A percentile compares a stretch with the other conserved stretches of the same genome.
These are phyloP conservation scores for Cladosporium sp. DNA, from an alignment of 2,329 filamentous ascomycete genomes.

Conservation along the genomic window DNA sequence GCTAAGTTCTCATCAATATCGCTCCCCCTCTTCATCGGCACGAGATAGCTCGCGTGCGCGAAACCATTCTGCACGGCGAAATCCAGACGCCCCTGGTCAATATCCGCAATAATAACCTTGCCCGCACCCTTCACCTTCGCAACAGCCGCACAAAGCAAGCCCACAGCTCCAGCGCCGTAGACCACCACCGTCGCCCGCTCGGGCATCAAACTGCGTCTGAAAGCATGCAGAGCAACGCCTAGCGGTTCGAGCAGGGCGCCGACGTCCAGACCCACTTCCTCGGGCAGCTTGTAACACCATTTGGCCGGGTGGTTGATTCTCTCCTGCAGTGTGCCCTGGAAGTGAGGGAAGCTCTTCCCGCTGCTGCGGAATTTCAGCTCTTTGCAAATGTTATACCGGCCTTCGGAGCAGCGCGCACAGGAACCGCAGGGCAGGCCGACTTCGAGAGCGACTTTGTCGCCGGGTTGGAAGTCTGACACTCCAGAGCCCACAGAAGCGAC, in stretches of 20 bases:
- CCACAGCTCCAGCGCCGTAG: slow-evolving; percentile 59
- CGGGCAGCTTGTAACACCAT: slow-evolving; percentile 56
- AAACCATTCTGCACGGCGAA: slow-evolving; percentile 51
- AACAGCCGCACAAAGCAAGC: slow-evolving; percentile 54
- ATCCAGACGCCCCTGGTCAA: slow-evolving; percentile 51
- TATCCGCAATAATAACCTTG: slow-evolving; percentile 57
- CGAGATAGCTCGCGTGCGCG: slow-evolving; percentile 41
- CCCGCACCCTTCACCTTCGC: slow-evolving; percentile 50
- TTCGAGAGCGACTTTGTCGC: slow-evolving; percentile 88
- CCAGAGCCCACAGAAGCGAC: slow-evolving; percentile 64
- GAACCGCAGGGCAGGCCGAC: slow-evolving; percentile 77
- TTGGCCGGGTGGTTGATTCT: slow-evolving; percentile 57
- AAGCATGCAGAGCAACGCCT: slow-evolving; percentile 57
- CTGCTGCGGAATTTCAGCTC: slow-evolving; percentile 54
- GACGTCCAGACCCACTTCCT: slow-evolving; percentile 48
- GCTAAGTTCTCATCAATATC: slow-evolving; percentile 51
- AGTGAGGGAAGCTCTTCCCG: slow-evolving; percentile 57
- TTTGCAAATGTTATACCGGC: slow-evolving; percentile 59
- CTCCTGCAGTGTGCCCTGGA: slow-evolving; percentile 60
- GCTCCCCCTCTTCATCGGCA: slow-evolving; percentile 43
- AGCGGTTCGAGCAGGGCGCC: slow-evolving; percentile 58
- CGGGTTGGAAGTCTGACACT: slow-evolving; percentile 51
- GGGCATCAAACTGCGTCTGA: slow-evolving; percentile 48
- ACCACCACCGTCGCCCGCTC: slow-evolving; percentile 48
- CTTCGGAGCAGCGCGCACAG: slow-evolving; percentile 51